Percentiles rank a stretch among this genome's conserved stretches.
Conservation (phyloP, 108 stramenopile species). For the Stephanodiscus triporus region DNA sequence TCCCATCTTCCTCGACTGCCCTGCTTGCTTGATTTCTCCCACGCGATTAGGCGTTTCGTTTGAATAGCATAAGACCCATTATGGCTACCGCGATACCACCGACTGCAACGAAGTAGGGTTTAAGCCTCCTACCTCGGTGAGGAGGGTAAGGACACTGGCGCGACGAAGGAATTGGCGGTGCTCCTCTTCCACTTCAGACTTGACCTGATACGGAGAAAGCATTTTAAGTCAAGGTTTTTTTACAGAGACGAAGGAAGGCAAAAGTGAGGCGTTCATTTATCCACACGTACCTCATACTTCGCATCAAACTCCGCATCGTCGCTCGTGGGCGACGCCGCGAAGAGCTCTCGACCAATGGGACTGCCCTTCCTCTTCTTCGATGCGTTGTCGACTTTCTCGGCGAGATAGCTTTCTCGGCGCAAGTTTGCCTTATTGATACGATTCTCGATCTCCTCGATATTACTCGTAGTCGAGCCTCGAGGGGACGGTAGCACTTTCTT, state of each 20-base stretch:
- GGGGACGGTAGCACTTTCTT: not conserved
- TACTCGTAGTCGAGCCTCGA: not conserved
- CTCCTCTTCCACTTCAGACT: not conserved
- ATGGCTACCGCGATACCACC: not conserved
- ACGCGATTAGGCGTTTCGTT: too few species aligned
- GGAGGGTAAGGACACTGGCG: too few species aligned
- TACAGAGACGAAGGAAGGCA: too few species aligned
- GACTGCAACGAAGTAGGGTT: not conserved
- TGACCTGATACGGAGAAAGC: not conserved
- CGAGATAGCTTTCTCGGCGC: not conserved
- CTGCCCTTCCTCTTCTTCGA: slow-evolving; percentile 1
- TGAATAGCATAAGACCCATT: too few species aligned
- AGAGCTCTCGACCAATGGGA: not conserved
- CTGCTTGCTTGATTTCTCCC: too few species aligned
- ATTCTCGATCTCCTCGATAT: not conserved
- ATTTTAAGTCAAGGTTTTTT: too few species aligned
- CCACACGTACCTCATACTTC: not conserved
- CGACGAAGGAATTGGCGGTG: not conserved
- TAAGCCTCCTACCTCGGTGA: too few species aligned
- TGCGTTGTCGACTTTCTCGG: slow-evolving; percentile 6
- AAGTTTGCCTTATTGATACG: not conserved
- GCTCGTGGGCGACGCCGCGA: slow-evolving; percentile 6
- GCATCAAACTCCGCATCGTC: slow-evolving; percentile 8
- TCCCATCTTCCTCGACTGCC: too few species aligned
- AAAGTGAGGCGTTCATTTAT: too few species aligned